Evolutionary conservation across 805 yeast genomes (phyloP).

Genomic region (Ogataea angusta): DNA sequence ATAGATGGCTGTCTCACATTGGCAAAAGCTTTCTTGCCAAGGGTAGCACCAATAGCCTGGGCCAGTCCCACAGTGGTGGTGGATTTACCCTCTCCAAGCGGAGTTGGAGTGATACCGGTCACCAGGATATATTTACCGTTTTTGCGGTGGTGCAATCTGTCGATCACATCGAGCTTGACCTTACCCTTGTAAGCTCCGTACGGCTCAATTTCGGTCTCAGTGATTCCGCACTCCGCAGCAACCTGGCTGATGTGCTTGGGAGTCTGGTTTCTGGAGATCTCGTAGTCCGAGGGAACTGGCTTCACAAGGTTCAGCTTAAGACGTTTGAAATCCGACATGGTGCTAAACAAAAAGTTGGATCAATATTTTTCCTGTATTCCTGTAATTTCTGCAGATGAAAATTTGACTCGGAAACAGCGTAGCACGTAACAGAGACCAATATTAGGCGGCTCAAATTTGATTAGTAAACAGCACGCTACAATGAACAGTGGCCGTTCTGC

Average conservation of each 20-base stretch:
- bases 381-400: conserved; percentile 7
- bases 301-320: conserved; percentile 35
- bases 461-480: too few relatives aligned
- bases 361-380: conserved; percentile 8
- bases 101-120: conserved; percentile 98
- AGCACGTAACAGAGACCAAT: too few relatives aligned
- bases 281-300: conserved; percentile 92
- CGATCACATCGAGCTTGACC: conserved; percentile 64
- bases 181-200: conserved; percentile 91
- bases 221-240: conserved; percentile 80
- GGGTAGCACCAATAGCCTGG: conserved; percentile 94
- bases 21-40: conserved; percentile 80
- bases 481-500: too few relatives aligned
- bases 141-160: conserved; percentile 59
- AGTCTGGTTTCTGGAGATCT: conserved; percentile 79
- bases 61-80: conserved; percentile 95
- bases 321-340: conserved; percentile 36
- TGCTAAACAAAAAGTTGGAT: conserved; percentile 10
- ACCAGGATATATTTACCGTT: conserved; percentile 88
- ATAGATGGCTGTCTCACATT: conserved; percentile 96
- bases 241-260: conserved; percentile 78
- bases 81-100: conserved; percentile 96
- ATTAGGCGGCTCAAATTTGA: too few relatives aligned
- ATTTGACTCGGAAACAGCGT: conserved; percentile 3
- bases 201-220: conserved; percentile 75